A percentile compares a stretch with the other conserved stretches of the same genome.
Evolutionary conservation across 2,329 filamentous ascomycete species (phyloP).

Genomic region (Diaporthe vexans): DNA sequence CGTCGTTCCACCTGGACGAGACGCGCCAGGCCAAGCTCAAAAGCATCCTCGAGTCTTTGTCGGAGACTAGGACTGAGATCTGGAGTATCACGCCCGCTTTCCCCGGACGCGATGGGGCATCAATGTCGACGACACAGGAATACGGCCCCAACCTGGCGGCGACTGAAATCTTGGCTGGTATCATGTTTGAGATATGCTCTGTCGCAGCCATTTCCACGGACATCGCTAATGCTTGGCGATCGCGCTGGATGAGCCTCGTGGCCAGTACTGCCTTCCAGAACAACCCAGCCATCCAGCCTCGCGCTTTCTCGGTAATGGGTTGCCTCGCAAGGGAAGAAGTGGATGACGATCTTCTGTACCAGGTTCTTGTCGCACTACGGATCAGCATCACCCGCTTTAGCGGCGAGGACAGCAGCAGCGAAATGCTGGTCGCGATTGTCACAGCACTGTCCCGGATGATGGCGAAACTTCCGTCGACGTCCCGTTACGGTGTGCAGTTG

Average conservation of each 20-base stretch:
- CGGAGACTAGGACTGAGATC: conserved; percentile 71
- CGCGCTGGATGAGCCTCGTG: conserved; percentile 80
- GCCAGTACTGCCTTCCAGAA: conserved; percentile 81
- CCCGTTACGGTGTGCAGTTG: conserved; percentile 76
- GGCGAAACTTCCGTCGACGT: conserved; percentile 75
- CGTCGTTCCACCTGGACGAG: conserved; percentile 75
- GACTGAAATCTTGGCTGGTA: conserved; percentile 72
- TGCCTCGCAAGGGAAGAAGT: conserved; percentile 79
- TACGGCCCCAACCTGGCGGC: conserved; percentile 64
- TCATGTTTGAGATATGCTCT: conserved; percentile 74
- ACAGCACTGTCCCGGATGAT: conserved; percentile 80
- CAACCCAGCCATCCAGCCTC: conserved; percentile 78
- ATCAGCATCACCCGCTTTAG: conserved; percentile 75
- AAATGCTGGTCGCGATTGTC: conserved; percentile 78
- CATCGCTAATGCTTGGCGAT: conserved; percentile 77
- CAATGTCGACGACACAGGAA: conserved; percentile 68
- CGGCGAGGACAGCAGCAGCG: conserved; percentile 71
- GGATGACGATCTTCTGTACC: conserved; percentile 79
- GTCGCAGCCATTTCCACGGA: conserved; percentile 75
- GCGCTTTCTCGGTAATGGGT: conserved; percentile 79
- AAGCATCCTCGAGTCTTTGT: conserved; percentile 69
- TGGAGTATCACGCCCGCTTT: conserved; percentile 64
- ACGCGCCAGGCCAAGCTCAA: conserved; percentile 68
- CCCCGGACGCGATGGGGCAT: conserved; percentile 64
- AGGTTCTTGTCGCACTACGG: conserved; percentile 77